These are phyloP conservation scores for Didymella pinodella DNA, from an alignment of 2,329 filamentous ascomycete species.

Conservation along the genomic window DNA sequence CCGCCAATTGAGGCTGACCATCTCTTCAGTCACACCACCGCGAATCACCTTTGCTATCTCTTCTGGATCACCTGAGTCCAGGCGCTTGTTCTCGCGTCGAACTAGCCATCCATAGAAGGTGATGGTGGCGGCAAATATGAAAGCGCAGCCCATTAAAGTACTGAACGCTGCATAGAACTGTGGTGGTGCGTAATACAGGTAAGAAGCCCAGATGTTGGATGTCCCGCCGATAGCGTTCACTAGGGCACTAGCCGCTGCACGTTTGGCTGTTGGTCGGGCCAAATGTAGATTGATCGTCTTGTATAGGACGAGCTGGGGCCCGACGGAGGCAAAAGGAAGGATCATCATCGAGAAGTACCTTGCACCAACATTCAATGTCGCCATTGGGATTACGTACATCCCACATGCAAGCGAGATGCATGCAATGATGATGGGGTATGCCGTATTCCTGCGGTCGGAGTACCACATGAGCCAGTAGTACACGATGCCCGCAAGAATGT, in stretches of 20 bases:
- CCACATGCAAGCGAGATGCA: slow-evolving; percentile 48
- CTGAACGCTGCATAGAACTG: slow-evolving; percentile 36
- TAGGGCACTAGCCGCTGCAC: slow-evolving; percentile 32
- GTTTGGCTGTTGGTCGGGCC: slow-evolving; percentile 31
- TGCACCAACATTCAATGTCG: slow-evolving; percentile 40
- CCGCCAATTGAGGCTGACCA: slow-evolving; percentile 31
- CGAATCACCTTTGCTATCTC: slow-evolving; percentile 34
- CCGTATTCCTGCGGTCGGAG: slow-evolving; percentile 54
- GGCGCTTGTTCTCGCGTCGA: slow-evolving; percentile 30
- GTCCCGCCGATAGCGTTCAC: slow-evolving; percentile 35
- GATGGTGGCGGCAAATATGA: slow-evolving; percentile 29
- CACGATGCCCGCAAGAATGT: slow-evolving; percentile 60
- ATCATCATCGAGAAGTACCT: slow-evolving; percentile 47
- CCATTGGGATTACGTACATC: slow-evolving; percentile 50
- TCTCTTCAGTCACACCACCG: slow-evolving; percentile 35
- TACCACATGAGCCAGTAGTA: slow-evolving; percentile 54
- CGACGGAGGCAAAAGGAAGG: slow-evolving; percentile 33
- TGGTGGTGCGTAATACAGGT: slow-evolving; percentile 35
- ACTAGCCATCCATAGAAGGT: slow-evolving; percentile 34
- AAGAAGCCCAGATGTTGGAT: slow-evolving; percentile 34
- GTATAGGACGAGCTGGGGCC: slow-evolving; percentile 32
- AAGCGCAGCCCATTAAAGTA: slow-evolving; percentile 33
- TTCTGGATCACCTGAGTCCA: slow-evolving; percentile 30
- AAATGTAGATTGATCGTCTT: slow-evolving; percentile 37
- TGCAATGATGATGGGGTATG: slow-evolving; percentile 52